A percentile compares a stretch with the other conserved stretches of the same genome.
phyloP scores from a whole-genome alignment of 2,329 filamentous ascomycete species.

The Coniochaeta sp. region DNA sequence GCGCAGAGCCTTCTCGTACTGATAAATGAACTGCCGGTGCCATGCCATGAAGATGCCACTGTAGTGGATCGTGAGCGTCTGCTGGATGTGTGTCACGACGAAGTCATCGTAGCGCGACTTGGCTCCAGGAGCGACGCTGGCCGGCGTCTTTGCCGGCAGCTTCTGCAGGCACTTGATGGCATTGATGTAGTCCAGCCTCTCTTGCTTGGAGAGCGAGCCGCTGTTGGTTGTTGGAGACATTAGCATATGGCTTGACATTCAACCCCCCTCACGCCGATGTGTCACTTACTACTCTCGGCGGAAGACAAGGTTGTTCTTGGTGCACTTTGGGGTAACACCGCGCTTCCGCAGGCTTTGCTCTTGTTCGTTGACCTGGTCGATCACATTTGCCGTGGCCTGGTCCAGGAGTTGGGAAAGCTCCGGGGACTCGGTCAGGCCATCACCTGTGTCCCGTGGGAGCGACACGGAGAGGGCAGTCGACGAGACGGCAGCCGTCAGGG shows the following conservation, averaged over 20 bases:
- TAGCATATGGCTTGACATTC: neutral
- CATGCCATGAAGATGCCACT: constrained; percentile 25
- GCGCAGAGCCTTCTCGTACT: constrained; percentile 22
- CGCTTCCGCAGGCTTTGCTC: constrained; percentile 13
- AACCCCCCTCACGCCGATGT: no score
- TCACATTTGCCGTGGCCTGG: constrained; percentile 11
- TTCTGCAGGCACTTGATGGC: constrained; percentile 28
- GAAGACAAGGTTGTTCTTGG: constrained; percentile 15
- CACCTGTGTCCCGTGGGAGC: constrained; percentile 6
- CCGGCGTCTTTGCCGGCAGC: constrained; percentile 19
- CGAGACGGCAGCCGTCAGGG: constrained; percentile 6
- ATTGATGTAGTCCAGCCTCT: constrained; percentile 27
- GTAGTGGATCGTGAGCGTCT: constrained; percentile 10
- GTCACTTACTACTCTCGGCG: constrained; percentile 22
- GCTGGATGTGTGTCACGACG: constrained; percentile 8
- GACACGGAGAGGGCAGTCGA: constrained; percentile 5
- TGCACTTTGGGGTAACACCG: constrained; percentile 14
- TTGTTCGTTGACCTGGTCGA: constrained; percentile 9
- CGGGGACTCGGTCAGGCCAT: constrained; percentile 5
- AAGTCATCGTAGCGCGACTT: constrained; percentile 22
- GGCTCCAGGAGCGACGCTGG: constrained; percentile 21
- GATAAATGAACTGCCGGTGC: constrained; percentile 24
- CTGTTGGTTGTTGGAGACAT: constrained; percentile 5
- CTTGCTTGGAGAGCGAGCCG: constrained; percentile 19
- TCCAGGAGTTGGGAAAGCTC: constrained; percentile 11